These are phyloP conservation scores for Axilococcus clingmanii DNA, from an alignment of 139 green algal genomes.

Conservation along the genomic window DNA sequence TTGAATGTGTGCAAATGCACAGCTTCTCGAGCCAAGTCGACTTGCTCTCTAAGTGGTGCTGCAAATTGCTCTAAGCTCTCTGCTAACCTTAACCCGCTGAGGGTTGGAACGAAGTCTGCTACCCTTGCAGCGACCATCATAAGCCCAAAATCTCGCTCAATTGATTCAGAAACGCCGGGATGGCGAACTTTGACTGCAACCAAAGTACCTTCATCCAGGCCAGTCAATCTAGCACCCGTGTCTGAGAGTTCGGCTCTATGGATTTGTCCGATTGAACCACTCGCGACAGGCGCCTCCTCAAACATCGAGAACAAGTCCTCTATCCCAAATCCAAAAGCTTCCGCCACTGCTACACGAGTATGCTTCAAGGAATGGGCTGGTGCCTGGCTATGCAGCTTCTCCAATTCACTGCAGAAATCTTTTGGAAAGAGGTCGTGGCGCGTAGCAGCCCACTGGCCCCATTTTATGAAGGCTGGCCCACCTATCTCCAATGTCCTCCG, in stretches of 20 bases:
- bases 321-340: slow-evolving; percentile 63
- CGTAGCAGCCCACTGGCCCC: slow-evolving; percentile 91
- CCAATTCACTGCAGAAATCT: slow-evolving; percentile 76
- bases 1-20: slow-evolving; percentile 84
- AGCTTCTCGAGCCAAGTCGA: slow-evolving; percentile 86
- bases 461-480: slow-evolving; percentile 87
- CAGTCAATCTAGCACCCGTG: slow-evolving; percentile 37
- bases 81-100: slow-evolving; percentile 63
- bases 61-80: slow-evolving; percentile 93
- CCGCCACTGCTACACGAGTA: slow-evolving; percentile 19
- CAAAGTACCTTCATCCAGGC: slow-evolving; percentile 34
- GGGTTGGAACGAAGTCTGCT: slow-evolving; percentile 30
- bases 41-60: slow-evolving; percentile 89
- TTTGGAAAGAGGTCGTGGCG: slow-evolving; percentile 87
- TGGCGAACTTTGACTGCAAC: slow-evolving; percentile 92
- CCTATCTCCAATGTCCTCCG: slow-evolving; percentile 27
- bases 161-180: slow-evolving; percentile 73
- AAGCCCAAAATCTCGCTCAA: slow-evolving; percentile 86
- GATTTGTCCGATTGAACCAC: slow-evolving; percentile 87
- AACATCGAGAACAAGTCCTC: slow-evolving; percentile 81
- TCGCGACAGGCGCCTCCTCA: slow-evolving; percentile 71
- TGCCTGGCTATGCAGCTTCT: slow-evolving; percentile 53
- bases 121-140: slow-evolving; percentile 75
- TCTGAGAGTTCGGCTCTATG: slow-evolving; percentile 61
- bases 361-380: slow-evolving; percentile 38